Evolutionary conservation across 176 grass and related monocot species (phyloP), one percentile per base, ranked within the genome.

Genomic region (Triticum timopheevii): DNA sequence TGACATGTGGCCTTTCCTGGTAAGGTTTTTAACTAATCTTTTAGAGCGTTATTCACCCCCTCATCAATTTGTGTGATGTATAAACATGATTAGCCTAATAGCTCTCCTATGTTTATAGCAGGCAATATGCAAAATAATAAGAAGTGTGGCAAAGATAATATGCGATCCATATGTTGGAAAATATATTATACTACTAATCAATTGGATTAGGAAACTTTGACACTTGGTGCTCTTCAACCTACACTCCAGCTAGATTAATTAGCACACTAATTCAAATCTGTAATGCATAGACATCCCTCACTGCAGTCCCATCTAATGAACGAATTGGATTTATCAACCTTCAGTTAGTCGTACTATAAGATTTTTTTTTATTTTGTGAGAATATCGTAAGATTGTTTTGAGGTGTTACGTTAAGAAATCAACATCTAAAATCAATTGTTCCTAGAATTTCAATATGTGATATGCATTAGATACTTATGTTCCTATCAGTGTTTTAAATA

Each of bases 71-170:
- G 0, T 39, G 19, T 63, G 40, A 5, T 78, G 30, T 83, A 64
- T n/a, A 39, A 44, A 36, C 17, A 76, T 79, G 34, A 33, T 73
- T 54, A 73, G 19, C 25, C 4, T 71, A 49, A 83, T 8, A 69
- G 42, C 27, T 34, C 34, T 81, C 20, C 19, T 89, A 71, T 38
- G 4, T 20, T 64, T 8, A 82, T 63, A 64, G 67, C 82, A 98
- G 96, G 93, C 88, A 91, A 88, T 98, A 86, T 95, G 96, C 88
- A 92, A 91, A 73, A 89, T 59, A 77, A 94, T 98, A 84, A 92
- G 87, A 74, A 89, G 86, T 50, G 79, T 71, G 76, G 58, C 66
- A 34, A 91, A 75, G 76, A 93, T 88, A 84, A 91, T 93, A 88
- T 95, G 92, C 84, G 90, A 94, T 71, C 83, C 94, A 87, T 95